A percentile compares a stretch with the other conserved stretches of the same genome.
These are phyloP conservation scores for Fusarium armeniacum DNA, from an alignment of 2,329 filamentous ascomycete species.

Conservation along the genomic window DNA sequence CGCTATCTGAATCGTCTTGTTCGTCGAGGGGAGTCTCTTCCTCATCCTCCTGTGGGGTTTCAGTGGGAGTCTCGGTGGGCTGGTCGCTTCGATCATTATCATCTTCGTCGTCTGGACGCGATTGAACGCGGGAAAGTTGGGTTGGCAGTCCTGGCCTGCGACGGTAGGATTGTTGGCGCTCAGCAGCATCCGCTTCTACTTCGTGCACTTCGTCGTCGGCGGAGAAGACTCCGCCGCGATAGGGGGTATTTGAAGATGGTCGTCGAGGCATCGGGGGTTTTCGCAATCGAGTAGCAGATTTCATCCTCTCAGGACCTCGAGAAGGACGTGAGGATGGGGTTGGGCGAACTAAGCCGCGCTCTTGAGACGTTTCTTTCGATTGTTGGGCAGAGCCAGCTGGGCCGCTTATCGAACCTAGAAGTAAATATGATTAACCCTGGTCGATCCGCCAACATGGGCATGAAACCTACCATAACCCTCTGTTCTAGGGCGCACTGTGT, in stretches of 20 bases:
- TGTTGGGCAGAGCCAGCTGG: constrained; percentile 50
- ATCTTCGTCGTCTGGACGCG: constrained; percentile 48
- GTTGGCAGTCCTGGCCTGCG: constrained; percentile 54
- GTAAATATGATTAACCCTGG: constrained; percentile 34
- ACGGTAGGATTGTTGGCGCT: constrained; percentile 60
- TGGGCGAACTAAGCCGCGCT: constrained; percentile 56
- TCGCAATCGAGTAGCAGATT: constrained; percentile 66
- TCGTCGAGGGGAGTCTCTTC: constrained; percentile 62
- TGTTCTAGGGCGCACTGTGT: constrained; percentile 70
- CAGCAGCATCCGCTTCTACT: constrained; percentile 76
- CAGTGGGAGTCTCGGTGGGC: constrained; percentile 46
- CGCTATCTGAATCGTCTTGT: constrained; percentile 74
- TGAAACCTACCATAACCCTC: constrained; percentile 69
- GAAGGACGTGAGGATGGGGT: constrained; percentile 57
- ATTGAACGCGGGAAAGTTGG: constrained; percentile 60
- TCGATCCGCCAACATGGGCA: constrained; percentile 19
- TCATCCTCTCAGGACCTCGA: constrained; percentile 63
- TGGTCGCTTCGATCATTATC: constrained; percentile 36
- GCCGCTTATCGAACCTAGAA: constrained; percentile 48
- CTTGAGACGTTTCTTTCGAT: constrained; percentile 57
- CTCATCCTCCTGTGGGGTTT: constrained; percentile 52
- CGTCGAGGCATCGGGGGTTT: constrained; percentile 82
- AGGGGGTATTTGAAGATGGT: constrained; percentile 77
- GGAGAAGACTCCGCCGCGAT: constrained; percentile 89
- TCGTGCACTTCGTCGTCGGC: constrained; percentile 89